Evolutionary conservation across 2,329 filamentous ascomycete species (phyloP), one percentile per base, ranked within the genome.

Genomic region (Ceratocystiopsis minuta): DNA sequence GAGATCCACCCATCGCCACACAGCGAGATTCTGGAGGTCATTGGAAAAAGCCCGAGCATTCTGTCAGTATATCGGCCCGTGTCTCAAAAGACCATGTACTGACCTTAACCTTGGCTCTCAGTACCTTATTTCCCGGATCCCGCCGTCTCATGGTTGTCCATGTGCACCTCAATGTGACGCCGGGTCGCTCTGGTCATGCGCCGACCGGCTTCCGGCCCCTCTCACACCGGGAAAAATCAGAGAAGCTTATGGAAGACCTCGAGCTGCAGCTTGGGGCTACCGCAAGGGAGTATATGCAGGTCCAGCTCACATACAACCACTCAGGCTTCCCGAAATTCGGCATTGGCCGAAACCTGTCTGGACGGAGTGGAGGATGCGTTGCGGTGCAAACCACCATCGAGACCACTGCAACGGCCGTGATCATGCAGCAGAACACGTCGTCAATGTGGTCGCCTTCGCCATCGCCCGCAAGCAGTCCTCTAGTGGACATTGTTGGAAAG

Each of bases 191-290:
- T 6, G 5, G 24, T 37, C 15, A 39, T 56, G 36, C 43, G 48
- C 10, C 34, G 35, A n/a, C 43, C 43, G 28, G 14, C 35, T 44
- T 38, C 16, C 39, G 28, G 17, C 33, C 43, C 3, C 39, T 39
- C 10, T 39, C 38, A 1, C 43, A 42, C 11, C 43, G 57, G 31
- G 59, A 63, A 38, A 63, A 58, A 34, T 66, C 72, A 0, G 70
- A 76, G 13, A 62, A 69, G 35, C 57, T 78, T 31, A 72, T 79
- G 15, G 63, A 70, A 18, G 70, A 76, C 43, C 59, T 78, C 12
- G 70, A 78, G 50, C 57, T 60, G 28, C 65, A 75, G 43, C 63
- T 78, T 3, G 70, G 72, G 28, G 59, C 62, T 41, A 58, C 59
- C 4, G 54, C 54, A 16, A 61, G 60, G 15, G 60, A 65, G 32